Percentiles rank a stretch among this genome's conserved stretches.
These are phyloP conservation scores for Lachnellula occidentalis DNA, from an alignment of 2,329 filamentous ascomycete genomes.

Conservation along the genomic window DNA sequence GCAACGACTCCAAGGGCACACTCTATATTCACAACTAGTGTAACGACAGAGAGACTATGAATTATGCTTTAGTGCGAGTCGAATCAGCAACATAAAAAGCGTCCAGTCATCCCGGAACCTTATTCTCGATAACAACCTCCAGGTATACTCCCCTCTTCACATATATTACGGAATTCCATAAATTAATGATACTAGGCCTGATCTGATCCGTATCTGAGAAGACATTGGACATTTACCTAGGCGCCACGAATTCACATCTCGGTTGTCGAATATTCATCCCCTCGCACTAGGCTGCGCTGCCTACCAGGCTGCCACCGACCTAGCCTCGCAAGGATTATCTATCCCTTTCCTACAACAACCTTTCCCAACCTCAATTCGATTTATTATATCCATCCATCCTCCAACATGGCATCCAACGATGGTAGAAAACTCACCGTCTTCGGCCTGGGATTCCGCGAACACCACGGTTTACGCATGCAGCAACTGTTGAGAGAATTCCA, in stretches of 20 bases:
- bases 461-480: slow-evolving; percentile 19
- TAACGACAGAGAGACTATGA: too few species aligned
- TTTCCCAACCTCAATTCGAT: background rate
- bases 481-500: slow-evolving; percentile 17
- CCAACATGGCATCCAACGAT: slow-evolving; percentile 13
- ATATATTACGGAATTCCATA: background rate
- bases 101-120: background rate
- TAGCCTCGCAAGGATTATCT: background rate
- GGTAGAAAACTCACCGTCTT: slow-evolving; percentile 15
- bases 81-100: background rate
- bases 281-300: background rate
- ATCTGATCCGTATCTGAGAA: background rate
- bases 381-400: background rate
- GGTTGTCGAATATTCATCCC: background rate
- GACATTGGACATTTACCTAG: background rate
- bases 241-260: background rate
- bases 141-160: background rate
- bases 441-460: slow-evolving; percentile 19
- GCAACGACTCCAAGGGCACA: too few species aligned
- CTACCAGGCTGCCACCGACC: background rate
- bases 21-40: too few species aligned
- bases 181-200: background rate
- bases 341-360: background rate
- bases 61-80: background rate
- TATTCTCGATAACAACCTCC: background rate